Base-by-base conservation (phyloP, 1,139 yeast species). In the Suhomyces bribrorum region DNA sequence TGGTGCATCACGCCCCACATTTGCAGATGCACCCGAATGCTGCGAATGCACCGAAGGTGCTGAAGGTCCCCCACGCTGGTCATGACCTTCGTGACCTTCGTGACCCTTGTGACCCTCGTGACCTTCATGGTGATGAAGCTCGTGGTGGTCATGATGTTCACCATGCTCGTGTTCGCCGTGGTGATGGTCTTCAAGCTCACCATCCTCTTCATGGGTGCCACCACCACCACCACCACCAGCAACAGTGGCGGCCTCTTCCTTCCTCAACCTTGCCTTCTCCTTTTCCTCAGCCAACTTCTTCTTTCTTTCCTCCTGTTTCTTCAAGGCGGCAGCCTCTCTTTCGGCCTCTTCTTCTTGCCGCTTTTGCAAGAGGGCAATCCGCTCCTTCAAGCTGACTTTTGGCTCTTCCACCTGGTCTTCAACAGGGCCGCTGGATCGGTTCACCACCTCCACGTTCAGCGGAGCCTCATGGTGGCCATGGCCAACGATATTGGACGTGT, bases 301-400 rank as follows among this genome's bases (percentile, higher is more conserved):
- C 52, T 73, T 75, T 47, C 77, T 75, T 53, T 79, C 83, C 46
- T 79, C 81, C 44, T 75, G 75, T 50, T 77, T 75, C 46, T 75
- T 75, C 50, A 70, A 47, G 6, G 83, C 76, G 2, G 85, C 86
- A 18, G 76, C 86, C 42, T 79, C 81, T 36, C 86, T 75, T 49
- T 85, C 90, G 5, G 85, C 87, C 54, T 87, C 95, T 53, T 86
- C 88, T 41, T 78, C 77, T 58, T 87, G 96, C 43, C 82, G 82
- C 55, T 87, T 79, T 57, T 90, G 96, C 38, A 92, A 69, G 54
- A 87, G 57, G 8, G 87, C 87, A 56, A 92, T 88, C 48, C 97
- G 76, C 49, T 92, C 97, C 56, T 86, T 86, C 54, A 92, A 70
- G 41, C 95, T 83, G 66, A 89, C 64, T 50, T 85, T 83, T 9